Base-by-base conservation (phyloP, 768 basidiomycete species). In the Suillus spraguei region DNA sequence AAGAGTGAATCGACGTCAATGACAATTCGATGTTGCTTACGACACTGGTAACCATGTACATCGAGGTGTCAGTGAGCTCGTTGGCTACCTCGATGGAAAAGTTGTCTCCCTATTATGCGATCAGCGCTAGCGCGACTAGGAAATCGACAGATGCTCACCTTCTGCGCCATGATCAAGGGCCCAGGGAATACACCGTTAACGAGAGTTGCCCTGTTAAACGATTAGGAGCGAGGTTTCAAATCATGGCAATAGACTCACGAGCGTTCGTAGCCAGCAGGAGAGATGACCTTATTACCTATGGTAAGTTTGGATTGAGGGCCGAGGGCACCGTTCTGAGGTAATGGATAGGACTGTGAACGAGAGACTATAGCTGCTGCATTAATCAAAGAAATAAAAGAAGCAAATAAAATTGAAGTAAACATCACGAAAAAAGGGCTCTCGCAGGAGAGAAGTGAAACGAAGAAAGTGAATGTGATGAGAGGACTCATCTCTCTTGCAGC, bases 11-110 rank as follows among this genome's bases (percentile, higher is more conserved):
- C 5, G 47, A 20, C 16, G 58, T 36, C 16, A 8, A 13, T 2
- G 24, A 33, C 9, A 3, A 33, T 35, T 22, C 36, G 16, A 16
- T 47, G 9, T 8, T 35, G 67, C 82, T 65, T 36, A 86, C 85
- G 39, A 87, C 80, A 33, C 80, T 82, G 13, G 86, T 87, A 5
- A 70, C 74, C 47, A 76, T 78, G 36, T 79, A 64, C 85, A 87
- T 85, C 0, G 80, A 74, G 1, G 69, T 69, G 42, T 86, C 81
- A 1, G 70, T 76, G 36, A 86, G 71, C 22, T 66, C 17, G 64
- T 87, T 80, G 9, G 77, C 65, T n/a, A 87, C 82, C 42, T 83
- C 81, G 41, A 87, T 67, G 33, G 64, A 59, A 64, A 83, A 79
- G 36, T 64, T 60, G 42, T 78, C 73, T 3, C 81, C 80, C 71